Evolutionary conservation across 192 early-diverging fungal species (phyloP).

Genomic region (Coemansia sp.): DNA sequence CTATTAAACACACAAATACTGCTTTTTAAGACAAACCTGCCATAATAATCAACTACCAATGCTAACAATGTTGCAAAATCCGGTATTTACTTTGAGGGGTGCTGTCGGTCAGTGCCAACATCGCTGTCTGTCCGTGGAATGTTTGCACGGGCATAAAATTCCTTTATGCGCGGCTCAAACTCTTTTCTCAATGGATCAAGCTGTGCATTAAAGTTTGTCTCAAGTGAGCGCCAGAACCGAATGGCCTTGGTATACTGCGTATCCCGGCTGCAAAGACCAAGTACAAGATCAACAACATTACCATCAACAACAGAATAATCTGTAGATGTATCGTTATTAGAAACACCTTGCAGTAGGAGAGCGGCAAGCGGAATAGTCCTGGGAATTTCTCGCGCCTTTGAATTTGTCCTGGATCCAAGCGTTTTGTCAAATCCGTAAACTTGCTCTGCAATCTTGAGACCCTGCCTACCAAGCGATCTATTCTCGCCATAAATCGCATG

Average conservation of each 20-base stretch:
- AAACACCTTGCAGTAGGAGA: constrained; percentile 4
- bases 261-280: constrained; percentile 40
- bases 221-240: constrained; percentile 49
- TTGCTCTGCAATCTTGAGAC: constrained; percentile 27
- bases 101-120: not conserved
- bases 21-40: too few relatives aligned
- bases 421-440: constrained; percentile 33
- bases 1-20: too few relatives aligned
- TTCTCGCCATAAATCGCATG: constrained; percentile 31
- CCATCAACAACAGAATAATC: constrained; percentile 13
- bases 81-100: not conserved
- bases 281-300: constrained; percentile 28
- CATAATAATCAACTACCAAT: too few relatives aligned
- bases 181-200: constrained; percentile 9
- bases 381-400: not conserved
- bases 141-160: constrained; percentile 10
- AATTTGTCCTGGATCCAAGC: not conserved
- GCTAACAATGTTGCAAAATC: too few relatives aligned
- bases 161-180: constrained; percentile 1
- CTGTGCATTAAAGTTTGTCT: constrained; percentile 20
- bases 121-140: not conserved
- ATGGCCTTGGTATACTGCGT: constrained; percentile 32
- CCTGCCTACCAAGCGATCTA: constrained; percentile 36
- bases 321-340: not conserved
- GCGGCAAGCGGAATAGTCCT: constrained; percentile 13